Conservation (phyloP, 2,329 filamentous ascomycete species). For the Phialophora expanda region DNA sequence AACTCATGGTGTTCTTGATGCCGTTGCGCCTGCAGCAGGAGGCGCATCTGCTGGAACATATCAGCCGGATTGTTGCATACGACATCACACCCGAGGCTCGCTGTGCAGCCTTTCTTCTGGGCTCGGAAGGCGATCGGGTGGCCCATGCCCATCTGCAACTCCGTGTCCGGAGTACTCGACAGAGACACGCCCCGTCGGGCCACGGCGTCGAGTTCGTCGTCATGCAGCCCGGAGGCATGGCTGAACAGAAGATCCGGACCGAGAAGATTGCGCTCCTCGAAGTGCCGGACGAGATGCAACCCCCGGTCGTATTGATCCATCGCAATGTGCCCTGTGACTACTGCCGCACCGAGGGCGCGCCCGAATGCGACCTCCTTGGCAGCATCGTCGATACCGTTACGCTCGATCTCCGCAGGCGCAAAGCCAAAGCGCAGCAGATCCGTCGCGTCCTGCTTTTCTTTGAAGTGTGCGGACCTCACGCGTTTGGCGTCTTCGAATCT, state of each 20-base stretch:
- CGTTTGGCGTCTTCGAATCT: slow-evolving; percentile 23
- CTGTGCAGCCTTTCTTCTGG: slow-evolving; percentile 29
- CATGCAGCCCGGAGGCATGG: slow-evolving; percentile 15
- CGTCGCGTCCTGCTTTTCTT: slow-evolving; percentile 4
- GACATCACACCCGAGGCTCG: slow-evolving; percentile 42
- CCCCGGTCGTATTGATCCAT: slow-evolving; percentile 23
- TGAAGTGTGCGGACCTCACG: slow-evolving; percentile 19
- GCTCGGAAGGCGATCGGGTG: slow-evolving; percentile 40
- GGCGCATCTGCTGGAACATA: slow-evolving; percentile 42
- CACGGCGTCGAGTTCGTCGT: slow-evolving; percentile 36
- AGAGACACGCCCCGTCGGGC: slow-evolving; percentile 32
- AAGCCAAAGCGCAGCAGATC: slow-evolving; percentile 28
- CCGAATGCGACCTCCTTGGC: slow-evolving; percentile 23
- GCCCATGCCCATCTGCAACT: slow-evolving; percentile 44
- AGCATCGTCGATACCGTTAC: slow-evolving; percentile 12
- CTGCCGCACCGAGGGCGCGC: slow-evolving; percentile 16
- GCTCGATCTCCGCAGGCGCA: slow-evolving; percentile 22
- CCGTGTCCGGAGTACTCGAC: slow-evolving; percentile 43
- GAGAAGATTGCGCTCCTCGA: slow-evolving; percentile 22
- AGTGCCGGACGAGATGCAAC: slow-evolving; percentile 19
- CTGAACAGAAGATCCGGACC: slow-evolving; percentile 28
- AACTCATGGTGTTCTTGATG: slow-evolving; percentile 29
- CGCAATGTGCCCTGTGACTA: slow-evolving; percentile 22
- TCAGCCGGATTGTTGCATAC: slow-evolving; percentile 42
- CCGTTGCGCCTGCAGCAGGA: slow-evolving; percentile 41